A percentile compares a stretch with the other conserved stretches of the same genome.
These are phyloP conservation scores for Porphyrellus cyaneotinctus DNA, from an alignment of 768 basidiomycete genomes.

Conservation along the genomic window DNA sequence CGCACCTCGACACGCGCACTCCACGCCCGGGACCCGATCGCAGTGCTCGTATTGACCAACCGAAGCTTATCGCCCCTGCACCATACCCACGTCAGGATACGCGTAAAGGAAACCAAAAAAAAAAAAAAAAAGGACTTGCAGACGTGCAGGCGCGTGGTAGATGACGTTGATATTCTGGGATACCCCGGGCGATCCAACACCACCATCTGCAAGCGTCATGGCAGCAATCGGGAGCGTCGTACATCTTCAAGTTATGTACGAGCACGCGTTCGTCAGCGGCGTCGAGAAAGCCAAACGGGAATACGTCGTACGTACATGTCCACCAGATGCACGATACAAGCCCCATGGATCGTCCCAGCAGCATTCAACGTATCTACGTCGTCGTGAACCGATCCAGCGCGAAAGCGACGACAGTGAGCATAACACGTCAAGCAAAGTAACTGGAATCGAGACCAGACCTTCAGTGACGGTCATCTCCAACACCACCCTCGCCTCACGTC, in stretches of 20 bases:
- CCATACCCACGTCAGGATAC: too few species aligned
- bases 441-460: conserved; percentile 28
- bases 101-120: too few species aligned
- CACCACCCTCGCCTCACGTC: conserved; percentile 36
- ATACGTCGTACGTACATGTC: conserved; percentile 37
- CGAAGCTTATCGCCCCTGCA: conserved; percentile 42
- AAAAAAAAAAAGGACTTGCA: conserved; percentile 29
- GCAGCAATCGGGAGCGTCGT: conserved; percentile 38
- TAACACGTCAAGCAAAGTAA: too few species aligned
- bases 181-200: conserved; percentile 31
- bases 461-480: conserved; percentile 42
- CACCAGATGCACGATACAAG: conserved; percentile 41
- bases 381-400: too few species aligned
- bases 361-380: conserved; percentile 42
- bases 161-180: conserved; percentile 44
- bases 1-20: conserved; percentile 42
- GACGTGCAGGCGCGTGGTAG: conserved; percentile 41
- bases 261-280: background rate
- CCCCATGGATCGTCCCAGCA: conserved; percentile 37
- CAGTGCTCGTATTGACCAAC: conserved; percentile 38
- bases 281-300: too few species aligned
- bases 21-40: conserved; percentile 27
- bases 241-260: too few species aligned
- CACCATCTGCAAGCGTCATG: conserved; percentile 33
- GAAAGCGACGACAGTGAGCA: too few species aligned